Evolutionary conservation across 805 yeast genomes (phyloP).

Genomic region (Saccharomyces paradoxus): DNA sequence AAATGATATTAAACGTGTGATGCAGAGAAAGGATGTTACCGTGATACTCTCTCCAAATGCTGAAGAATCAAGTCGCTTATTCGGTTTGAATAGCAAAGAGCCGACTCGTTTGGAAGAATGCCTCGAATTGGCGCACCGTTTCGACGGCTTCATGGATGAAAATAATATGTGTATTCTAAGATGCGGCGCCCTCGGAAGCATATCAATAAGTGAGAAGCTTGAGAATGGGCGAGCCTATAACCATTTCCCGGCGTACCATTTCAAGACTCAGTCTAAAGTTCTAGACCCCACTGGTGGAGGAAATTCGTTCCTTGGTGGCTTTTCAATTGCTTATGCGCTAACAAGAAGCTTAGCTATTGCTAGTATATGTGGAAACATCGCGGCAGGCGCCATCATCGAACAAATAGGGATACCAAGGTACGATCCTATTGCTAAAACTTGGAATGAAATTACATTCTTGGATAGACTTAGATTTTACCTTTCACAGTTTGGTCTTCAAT

Average conservation of each 20-base stretch:
- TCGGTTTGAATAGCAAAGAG: slow-evolving; percentile 35
- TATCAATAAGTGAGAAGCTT: slow-evolving; percentile 29
- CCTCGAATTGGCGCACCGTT: slow-evolving; percentile 37
- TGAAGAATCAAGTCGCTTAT: slow-evolving; percentile 66
- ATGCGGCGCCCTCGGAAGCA: slow-evolving; percentile 71
- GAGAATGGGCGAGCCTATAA: background rate
- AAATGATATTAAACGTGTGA: slow-evolving; percentile 14
- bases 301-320: slow-evolving; percentile 78
- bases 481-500: slow-evolving; percentile 3
- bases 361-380: slow-evolving; percentile 62
- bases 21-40: slow-evolving; percentile 11
- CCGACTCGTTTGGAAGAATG: slow-evolving; percentile 37
- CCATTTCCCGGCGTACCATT: slow-evolving; percentile 74
- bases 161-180: slow-evolving; percentile 43
- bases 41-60: slow-evolving; percentile 66
- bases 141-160: slow-evolving; percentile 35
- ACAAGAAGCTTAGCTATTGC: slow-evolving; percentile 44
- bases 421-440: slow-evolving; percentile 30
- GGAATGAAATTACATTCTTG: slow-evolving; percentile 53
- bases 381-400: slow-evolving; percentile 77
- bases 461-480: slow-evolving; percentile 39
- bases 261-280: slow-evolving; percentile 36
- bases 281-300: slow-evolving; percentile 96
- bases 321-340: slow-evolving; percentile 52
- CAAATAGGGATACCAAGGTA: slow-evolving; percentile 62